These are phyloP conservation scores for Rhodamnia argentea DNA, from an alignment of 345 rosid species.

Conservation along the genomic window DNA sequence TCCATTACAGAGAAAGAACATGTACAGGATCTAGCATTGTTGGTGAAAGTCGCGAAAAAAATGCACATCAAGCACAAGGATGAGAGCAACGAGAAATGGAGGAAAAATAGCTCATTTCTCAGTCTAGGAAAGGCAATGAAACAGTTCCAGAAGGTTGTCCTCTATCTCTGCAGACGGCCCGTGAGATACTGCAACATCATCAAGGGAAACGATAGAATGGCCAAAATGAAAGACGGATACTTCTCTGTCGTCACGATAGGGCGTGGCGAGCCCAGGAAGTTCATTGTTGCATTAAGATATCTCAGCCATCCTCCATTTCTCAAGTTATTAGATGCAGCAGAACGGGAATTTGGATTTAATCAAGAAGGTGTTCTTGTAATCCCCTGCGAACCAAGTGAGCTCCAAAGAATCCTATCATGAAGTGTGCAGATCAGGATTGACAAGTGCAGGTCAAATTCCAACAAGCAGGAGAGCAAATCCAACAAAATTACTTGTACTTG, in stretches of 20 bases:
- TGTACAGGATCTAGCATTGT: neutral
- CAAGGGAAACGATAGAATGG: neutral
- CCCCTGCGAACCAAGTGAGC: slow-evolving; percentile 16
- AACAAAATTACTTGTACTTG: neutral
- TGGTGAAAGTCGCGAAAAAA: neutral
- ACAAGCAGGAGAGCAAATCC: neutral
- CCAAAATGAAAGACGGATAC: slow-evolving; percentile 3
- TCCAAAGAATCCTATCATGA: slow-evolving; percentile 2
- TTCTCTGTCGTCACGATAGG: neutral
- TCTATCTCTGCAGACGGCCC: neutral
- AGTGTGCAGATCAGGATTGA: neutral
- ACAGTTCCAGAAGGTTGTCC: neutral
- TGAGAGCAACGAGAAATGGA: neutral
- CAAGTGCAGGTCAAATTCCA: neutral
- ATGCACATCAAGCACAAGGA: neutral
- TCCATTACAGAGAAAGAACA: neutral
- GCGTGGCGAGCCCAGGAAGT: neutral
- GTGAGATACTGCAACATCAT: neutral
- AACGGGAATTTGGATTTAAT: slow-evolving; percentile 10
- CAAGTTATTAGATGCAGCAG: slow-evolving; percentile 9
- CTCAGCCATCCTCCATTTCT: slow-evolving; percentile 11
- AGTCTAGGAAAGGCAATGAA: neutral
- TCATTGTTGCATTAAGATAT: slow-evolving; percentile 6
- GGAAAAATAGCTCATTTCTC: neutral
- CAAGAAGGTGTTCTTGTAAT: slow-evolving; percentile 11